Evolutionary conservation across 306 rosid genomes (phyloP).

Genomic region (Malus sieversii): DNA sequence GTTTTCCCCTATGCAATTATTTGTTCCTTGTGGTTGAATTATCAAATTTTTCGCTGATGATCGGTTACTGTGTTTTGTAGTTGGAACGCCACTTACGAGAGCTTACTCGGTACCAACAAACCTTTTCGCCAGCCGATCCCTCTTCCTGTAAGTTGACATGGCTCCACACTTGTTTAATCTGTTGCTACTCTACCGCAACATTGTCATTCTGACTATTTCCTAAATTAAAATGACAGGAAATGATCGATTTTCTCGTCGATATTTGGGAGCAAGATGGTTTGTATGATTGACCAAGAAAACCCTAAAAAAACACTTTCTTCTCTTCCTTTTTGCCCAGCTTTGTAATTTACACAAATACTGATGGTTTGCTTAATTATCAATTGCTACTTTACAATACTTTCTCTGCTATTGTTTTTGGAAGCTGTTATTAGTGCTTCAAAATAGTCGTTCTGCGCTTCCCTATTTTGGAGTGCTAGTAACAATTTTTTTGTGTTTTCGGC

Average conservation of each 20-base stretch:
- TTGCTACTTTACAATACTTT: background rate
- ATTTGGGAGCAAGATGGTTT: slow-evolving; percentile 80
- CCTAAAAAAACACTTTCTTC: background rate
- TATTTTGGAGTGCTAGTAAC: background rate
- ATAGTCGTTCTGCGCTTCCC: background rate
- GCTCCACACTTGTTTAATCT: background rate
- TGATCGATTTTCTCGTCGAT: slow-evolving; percentile 75
- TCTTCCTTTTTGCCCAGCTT: background rate
- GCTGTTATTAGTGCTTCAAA: no score
- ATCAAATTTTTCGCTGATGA: background rate
- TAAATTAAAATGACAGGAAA: slow-evolving; percentile 55
- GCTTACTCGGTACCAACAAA: slow-evolving; percentile 56
- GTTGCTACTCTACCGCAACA: background rate
- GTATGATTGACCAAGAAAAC: slow-evolving; percentile 50
- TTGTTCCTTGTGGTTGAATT: background rate
- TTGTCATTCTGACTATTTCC: slow-evolving; percentile 7
- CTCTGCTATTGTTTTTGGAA: background rate
- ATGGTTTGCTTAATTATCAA: background rate
- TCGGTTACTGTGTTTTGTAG: slow-evolving; percentile 28
- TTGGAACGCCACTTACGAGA: slow-evolving; percentile 69
- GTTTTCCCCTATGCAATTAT: background rate
- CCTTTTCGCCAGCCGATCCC: slow-evolving; percentile 57
- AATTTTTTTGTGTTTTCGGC: no score
- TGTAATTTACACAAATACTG: background rate
- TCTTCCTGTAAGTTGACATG: slow-evolving; percentile 54